Evolutionary conservation across 169 alveolate genomes (phyloP).

Genomic region (Eimeria praecox): DNA sequence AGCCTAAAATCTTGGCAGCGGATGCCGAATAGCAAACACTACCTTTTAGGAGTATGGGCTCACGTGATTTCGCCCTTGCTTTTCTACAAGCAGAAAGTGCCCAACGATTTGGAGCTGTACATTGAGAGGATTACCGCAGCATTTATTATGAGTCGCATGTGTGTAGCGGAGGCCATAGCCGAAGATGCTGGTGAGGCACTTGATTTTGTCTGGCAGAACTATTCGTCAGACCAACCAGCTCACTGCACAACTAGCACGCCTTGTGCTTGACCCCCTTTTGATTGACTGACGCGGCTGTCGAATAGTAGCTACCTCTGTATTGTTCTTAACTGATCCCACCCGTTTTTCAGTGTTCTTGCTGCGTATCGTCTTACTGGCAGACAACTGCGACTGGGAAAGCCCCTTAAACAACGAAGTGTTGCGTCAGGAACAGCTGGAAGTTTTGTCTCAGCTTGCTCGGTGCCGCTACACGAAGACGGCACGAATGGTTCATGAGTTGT

Average conservation of each 20-base stretch:
- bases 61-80: constrained; percentile 94
- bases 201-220: background rate
- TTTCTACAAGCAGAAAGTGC: constrained; percentile 91
- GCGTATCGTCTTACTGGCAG: constrained; percentile 57
- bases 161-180: constrained; percentile 89
- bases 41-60: constrained; percentile 95
- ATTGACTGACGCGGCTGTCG: background rate
- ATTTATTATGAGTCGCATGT: constrained; percentile 89
- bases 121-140: constrained; percentile 89
- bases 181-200: constrained; percentile 59
- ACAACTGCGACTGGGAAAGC: constrained; percentile 84
- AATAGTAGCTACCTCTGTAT: background rate
- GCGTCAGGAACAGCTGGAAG: constrained; percentile 90
- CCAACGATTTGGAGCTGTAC: constrained; percentile 89
- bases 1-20: constrained; percentile 93
- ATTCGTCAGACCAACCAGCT: background rate
- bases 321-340: background rate
- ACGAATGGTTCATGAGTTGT: constrained; percentile 81
- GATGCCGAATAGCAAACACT: constrained; percentile 95
- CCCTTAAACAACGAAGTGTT: constrained; percentile 88
- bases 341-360: background rate
- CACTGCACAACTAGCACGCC: background rate
- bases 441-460: constrained; percentile 88
- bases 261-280: background rate
- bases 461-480: constrained; percentile 85